These are phyloP conservation scores for Fusarium circinatum DNA, from an alignment of 2,329 filamentous ascomycete genomes.

Conservation along the genomic window DNA sequence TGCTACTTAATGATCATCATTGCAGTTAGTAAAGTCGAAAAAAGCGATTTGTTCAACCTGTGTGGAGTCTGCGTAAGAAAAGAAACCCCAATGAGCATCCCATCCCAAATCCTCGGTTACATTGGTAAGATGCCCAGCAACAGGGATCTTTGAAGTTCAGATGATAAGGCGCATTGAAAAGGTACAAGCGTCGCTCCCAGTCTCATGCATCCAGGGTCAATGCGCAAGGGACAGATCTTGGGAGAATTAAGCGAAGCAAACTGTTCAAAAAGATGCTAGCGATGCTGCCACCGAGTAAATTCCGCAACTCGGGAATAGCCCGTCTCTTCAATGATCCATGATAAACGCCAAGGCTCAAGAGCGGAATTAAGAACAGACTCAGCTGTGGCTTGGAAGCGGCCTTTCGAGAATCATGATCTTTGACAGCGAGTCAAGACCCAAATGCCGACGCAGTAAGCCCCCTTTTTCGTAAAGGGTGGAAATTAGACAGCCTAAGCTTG, in stretches of 20 bases:
- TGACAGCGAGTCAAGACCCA: not conserved
- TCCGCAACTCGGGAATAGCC: not conserved
- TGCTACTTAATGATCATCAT: too few relatives aligned
- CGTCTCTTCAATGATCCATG: not conserved
- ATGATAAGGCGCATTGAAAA: not conserved
- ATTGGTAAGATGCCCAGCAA: not conserved
- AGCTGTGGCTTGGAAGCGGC: not conserved
- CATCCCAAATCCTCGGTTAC: not conserved
- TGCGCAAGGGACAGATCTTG: not conserved
- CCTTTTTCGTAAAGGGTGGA: not conserved
- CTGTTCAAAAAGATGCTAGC: not conserved
- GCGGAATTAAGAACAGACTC: not conserved
- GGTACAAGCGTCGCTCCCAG: not conserved
- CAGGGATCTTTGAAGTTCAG: not conserved
- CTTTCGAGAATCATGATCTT: not conserved
- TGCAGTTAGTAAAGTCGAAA: too few relatives aligned
- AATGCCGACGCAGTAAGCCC: not conserved
- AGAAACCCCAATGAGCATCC: not conserved
- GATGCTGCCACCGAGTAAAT: not conserved
- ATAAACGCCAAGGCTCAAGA: not conserved
- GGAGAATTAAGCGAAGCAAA: not conserved
- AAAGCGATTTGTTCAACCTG: not conserved
- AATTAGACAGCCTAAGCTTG: not conserved
- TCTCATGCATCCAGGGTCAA: not conserved
- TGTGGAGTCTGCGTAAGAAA: too few relatives aligned